Percentiles rank a stretch among this genome's conserved stretches.
phyloP scores from a whole-genome alignment of 75 land plant genomes.

The Sequoiadendron giganteum region DNA sequence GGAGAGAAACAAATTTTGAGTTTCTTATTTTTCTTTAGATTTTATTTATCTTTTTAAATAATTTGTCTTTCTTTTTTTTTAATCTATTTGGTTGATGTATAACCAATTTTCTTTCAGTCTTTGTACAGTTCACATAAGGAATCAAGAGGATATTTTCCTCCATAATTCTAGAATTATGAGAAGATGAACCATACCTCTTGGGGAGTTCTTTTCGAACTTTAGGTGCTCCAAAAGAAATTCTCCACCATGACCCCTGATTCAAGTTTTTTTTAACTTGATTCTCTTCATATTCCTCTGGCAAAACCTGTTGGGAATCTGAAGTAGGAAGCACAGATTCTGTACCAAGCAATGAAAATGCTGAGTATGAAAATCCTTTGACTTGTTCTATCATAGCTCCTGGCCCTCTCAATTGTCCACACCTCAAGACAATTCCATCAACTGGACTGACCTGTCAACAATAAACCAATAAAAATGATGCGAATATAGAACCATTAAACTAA shows the following conservation, averaged over 20 bases:
- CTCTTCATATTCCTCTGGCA: slow-evolving; percentile 20
- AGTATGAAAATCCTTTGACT: slow-evolving; percentile 96
- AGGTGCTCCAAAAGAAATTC: slow-evolving; percentile 50
- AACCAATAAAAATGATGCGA: slow-evolving; percentile 3
- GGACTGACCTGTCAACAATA: slow-evolving; percentile 71
- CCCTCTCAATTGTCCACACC: slow-evolving; percentile 70
- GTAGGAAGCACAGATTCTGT: slow-evolving; percentile 43
- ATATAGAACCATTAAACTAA: background rate
- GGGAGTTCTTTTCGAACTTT: slow-evolving; percentile 21
- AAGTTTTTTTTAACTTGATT: slow-evolving; percentile 16
- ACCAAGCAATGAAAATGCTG: slow-evolving; percentile 84
- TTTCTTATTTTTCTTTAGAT: too few species aligned
- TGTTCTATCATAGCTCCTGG: slow-evolving; percentile 90
- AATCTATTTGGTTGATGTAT: background rate
- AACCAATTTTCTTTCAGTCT: background rate
- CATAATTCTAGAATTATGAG: background rate
- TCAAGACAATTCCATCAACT: slow-evolving; percentile 86
- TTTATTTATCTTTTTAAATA: background rate
- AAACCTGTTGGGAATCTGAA: slow-evolving; percentile 17
- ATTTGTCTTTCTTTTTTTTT: background rate
- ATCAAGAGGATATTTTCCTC: background rate
- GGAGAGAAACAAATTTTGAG: too few species aligned
- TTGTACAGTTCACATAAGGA: background rate
- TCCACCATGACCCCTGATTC: slow-evolving; percentile 55
- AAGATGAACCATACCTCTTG: background rate